Conservation (phyloP, 495 filamentous ascomycete species). For the Glonium stellatum region DNA sequence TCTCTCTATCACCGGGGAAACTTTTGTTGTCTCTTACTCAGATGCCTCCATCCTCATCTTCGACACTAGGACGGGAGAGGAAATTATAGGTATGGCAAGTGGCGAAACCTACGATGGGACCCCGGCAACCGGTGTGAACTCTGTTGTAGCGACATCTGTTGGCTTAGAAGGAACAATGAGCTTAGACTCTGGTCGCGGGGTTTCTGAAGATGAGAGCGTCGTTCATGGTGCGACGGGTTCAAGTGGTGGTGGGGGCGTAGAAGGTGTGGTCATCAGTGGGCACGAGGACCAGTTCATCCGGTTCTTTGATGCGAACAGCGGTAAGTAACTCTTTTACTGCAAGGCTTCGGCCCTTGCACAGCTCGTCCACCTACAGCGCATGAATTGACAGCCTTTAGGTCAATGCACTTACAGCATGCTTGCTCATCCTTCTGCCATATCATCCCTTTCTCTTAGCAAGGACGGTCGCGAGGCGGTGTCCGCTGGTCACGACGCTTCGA, state of each 20-base stretch:
- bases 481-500: constrained; percentile 86
- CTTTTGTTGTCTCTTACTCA: constrained; percentile 85
- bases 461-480: constrained; percentile 92
- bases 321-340: constrained; percentile 50
- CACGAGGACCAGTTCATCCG: constrained; percentile 93
- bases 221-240: constrained; percentile 77
- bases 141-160: constrained; percentile 79
- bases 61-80: constrained; percentile 84
- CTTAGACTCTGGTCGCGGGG: constrained; percentile 55
- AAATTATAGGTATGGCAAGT: constrained; percentile 85
- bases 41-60: constrained; percentile 88
- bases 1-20: constrained; percentile 75
- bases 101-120: constrained; percentile 88
- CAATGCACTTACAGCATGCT: constrained; percentile 99
- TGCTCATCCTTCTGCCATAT: constrained; percentile 87
- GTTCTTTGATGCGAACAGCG: constrained; percentile 97
- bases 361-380: neutral
- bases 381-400: constrained; percentile 46
- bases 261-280: constrained; percentile 88
- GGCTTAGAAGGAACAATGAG: constrained; percentile 64
- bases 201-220: constrained; percentile 58
- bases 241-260: constrained; percentile 60
- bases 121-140: constrained; percentile 73
- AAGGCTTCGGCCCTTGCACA: neutral
- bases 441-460: constrained; percentile 79